Base-by-base conservation (phyloP, 345 rosid genomes). In the Gossypium thurberi region DNA sequence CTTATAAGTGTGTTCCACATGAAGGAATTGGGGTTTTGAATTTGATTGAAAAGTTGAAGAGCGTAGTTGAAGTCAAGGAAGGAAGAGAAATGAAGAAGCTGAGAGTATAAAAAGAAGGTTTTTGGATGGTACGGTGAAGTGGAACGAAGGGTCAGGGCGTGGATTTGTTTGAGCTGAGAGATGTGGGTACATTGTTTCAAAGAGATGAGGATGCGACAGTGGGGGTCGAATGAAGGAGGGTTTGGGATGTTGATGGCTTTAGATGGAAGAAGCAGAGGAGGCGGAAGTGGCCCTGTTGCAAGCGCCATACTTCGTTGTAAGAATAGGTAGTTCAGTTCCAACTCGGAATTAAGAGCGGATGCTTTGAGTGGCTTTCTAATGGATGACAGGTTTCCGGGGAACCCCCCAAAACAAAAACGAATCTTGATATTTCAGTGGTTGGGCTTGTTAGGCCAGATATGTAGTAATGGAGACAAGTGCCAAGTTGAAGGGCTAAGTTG, bases 1-100 rank as follows among this genome's bases (percentile, higher is more conserved):
- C 91, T 81, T 42, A 93, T 88, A 55, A 91, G 93, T 28, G 90
- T 85, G 86, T 93, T 93, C 98, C 97, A 93, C 90, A 85, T 84
- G 82, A 91, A 93, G 0, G 96, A 81, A 68, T 82, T 91, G 44
- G 84, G 93, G 25, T 40, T 74, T 8, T 75, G 69, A 50, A 86
- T 74, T 3, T 82, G 88, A 44, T 79, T 11, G 76, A 93, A 93
- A 64, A 93, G 68, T 5, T 80, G 77, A 74, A 20, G 71, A 0
- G 98, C 87, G 71, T 88, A 89, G 74, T 76, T 79, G 63, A 87
- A 75, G 52, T 91, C 82, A 53, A 78, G 71, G 66, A 69, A 78
- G 28, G 90, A 84, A 47, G 88, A 77, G 60, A 85, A 83, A 65
- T 83, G 81, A 73, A 91, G 91, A 73, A 93, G 85, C 70, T 79